A percentile compares a stretch with the other conserved stretches of the same genome.
Conservation (phyloP, 371 early-diverging fungal species). For the Scutellospora calospora region DNA sequence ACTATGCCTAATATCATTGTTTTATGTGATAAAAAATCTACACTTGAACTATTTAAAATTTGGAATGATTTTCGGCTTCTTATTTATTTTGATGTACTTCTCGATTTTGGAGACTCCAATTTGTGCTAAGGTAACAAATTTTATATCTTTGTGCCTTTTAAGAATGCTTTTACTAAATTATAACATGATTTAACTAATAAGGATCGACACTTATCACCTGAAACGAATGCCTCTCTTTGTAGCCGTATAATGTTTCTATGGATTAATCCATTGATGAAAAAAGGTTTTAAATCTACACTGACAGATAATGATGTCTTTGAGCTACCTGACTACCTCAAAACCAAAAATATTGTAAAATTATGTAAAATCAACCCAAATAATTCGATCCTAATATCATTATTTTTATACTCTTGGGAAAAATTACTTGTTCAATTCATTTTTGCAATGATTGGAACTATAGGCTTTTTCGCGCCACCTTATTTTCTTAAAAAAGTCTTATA, state of each 20-base stretch:
- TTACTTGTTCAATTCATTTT: constrained; percentile 51
- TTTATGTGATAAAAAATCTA: neutral
- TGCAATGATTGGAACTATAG: constrained; percentile 52
- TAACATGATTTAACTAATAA: neutral
- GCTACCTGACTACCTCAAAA: neutral
- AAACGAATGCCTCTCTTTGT: constrained; percentile 18
- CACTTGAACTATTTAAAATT: neutral
- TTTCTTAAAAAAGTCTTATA: constrained; percentile 60
- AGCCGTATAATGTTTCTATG: constrained; percentile 26
- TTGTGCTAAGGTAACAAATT: neutral
- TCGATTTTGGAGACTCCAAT: neutral
- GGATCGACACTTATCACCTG: constrained; percentile 20
- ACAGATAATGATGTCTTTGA: constrained; percentile 32
- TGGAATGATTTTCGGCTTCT: neutral
- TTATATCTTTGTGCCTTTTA: neutral
- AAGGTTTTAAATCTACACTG: constrained; percentile 31
- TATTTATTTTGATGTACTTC: neutral
- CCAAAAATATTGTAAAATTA: constrained; percentile 6
- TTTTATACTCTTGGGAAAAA: constrained; percentile 48
- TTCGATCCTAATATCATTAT: constrained; percentile 38
- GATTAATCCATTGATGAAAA: constrained; percentile 42
- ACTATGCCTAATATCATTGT: neutral
- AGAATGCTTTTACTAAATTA: too few species aligned
- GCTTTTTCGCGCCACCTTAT: constrained; percentile 61
- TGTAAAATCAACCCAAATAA: neutral